Evolutionary conservation across 1,284 basidiomycete genomes (phyloP).

Genomic region (Cryptococcus hybrid): DNA sequence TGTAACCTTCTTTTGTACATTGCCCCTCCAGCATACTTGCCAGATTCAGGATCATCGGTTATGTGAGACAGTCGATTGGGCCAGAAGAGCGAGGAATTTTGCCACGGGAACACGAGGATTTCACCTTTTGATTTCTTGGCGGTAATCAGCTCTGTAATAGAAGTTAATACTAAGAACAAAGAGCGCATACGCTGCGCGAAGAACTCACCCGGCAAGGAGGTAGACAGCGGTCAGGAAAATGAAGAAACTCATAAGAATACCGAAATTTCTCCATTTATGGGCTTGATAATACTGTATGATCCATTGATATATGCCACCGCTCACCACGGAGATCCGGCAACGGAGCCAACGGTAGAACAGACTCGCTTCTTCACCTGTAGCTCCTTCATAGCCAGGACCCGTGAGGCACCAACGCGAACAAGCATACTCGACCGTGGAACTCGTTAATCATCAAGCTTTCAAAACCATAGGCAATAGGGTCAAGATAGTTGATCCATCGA

Average conservation of each 20-base stretch:
- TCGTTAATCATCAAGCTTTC: conserved; percentile 56
- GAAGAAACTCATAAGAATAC: conserved; percentile 58
- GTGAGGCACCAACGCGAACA: conserved; percentile 47
- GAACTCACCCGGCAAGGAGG: conserved; percentile 52
- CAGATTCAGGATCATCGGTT: conserved; percentile 17
- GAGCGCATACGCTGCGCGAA: background rate
- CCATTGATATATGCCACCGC: conserved; percentile 58
- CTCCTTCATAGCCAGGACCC: conserved; percentile 41
- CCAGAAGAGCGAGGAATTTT: conserved; percentile 43
- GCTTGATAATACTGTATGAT: conserved; percentile 62
- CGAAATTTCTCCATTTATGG: conserved; percentile 67
- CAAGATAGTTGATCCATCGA: conserved; percentile 55
- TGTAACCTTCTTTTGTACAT: background rate
- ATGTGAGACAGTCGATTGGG: conserved; percentile 9
- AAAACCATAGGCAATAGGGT: conserved; percentile 53
- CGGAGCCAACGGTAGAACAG: conserved; percentile 52
- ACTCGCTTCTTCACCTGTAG: conserved; percentile 33
- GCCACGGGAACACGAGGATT: conserved; percentile 54
- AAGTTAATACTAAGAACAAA: background rate
- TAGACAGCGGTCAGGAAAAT: conserved; percentile 55
- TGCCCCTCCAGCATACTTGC: conserved; percentile 8
- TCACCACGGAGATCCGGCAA: conserved; percentile 48
- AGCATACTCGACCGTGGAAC: conserved; percentile 48
- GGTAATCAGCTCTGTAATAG: conserved; percentile 49
- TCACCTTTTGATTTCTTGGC: conserved; percentile 55